Conservation (phyloP, 169 alveolate genomes). For the Plasmodium reichenowi region DNA sequence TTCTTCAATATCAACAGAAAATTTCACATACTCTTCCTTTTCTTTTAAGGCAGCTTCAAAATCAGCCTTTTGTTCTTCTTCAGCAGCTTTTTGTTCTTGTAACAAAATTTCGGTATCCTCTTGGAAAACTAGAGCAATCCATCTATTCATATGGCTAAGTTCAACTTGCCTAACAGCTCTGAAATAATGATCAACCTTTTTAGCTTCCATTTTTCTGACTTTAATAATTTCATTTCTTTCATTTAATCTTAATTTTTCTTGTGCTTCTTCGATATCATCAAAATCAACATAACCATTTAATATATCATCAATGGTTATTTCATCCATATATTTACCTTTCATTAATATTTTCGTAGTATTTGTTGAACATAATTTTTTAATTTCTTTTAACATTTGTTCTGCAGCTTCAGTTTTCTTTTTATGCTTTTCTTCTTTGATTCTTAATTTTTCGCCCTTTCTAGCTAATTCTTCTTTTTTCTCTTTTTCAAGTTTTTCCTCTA, state of each 20-base stretch:
- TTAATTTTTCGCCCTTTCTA: slow-evolving; percentile 84
- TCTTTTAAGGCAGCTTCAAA: slow-evolving; percentile 80
- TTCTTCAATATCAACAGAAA: slow-evolving; percentile 79
- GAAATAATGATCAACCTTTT: slow-evolving; percentile 89
- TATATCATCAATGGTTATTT: slow-evolving; percentile 89
- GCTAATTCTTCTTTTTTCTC: slow-evolving; percentile 87
- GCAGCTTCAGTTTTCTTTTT: slow-evolving; percentile 82
- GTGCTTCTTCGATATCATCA: slow-evolving; percentile 92
- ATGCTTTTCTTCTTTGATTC: slow-evolving; percentile 81
- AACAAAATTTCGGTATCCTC: slow-evolving; percentile 81
- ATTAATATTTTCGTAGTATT: slow-evolving; percentile 83
- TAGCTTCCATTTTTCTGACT: slow-evolving; percentile 88
- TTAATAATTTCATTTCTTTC: slow-evolving; percentile 89
- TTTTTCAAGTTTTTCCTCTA: slow-evolving; percentile 84
- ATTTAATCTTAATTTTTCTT: slow-evolving; percentile 84
- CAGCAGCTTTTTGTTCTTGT: slow-evolving; percentile 82
- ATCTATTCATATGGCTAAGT: slow-evolving; percentile 81
- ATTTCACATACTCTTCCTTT: slow-evolving; percentile 80
- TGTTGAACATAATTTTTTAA: slow-evolving; percentile 85
- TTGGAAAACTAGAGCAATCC: slow-evolving; percentile 80
- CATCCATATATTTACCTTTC: slow-evolving; percentile 91
- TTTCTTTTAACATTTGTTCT: slow-evolving; percentile 82
- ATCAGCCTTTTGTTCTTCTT: slow-evolving; percentile 82
- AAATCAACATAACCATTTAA: slow-evolving; percentile 89
- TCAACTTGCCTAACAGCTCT: slow-evolving; percentile 90